phyloP scores from a whole-genome alignment of 2,329 filamentous ascomycete species.

The Didymella sp. region DNA sequence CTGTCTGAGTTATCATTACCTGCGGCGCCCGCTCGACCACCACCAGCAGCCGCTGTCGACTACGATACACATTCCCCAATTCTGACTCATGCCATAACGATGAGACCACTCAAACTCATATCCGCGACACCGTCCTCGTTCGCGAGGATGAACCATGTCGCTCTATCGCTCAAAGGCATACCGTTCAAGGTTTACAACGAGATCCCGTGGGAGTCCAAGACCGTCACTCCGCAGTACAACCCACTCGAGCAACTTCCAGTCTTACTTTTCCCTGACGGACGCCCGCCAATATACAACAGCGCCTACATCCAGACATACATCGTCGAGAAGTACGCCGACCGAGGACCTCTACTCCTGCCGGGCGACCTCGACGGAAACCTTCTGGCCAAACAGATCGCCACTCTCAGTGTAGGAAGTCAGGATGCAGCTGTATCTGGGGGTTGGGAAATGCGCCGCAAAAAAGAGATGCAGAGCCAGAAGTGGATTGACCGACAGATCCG shows the following conservation, averaged over 20 bases:
- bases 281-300: conserved; percentile 22
- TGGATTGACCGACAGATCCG: conserved; percentile 24
- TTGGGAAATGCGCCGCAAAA: conserved; percentile 19
- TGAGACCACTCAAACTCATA: conserved; percentile 24
- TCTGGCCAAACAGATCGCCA: conserved; percentile 23
- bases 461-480: conserved; percentile 12
- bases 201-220: conserved; percentile 53
- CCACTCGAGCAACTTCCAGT: conserved; percentile 52
- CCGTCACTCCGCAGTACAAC: conserved; percentile 50
- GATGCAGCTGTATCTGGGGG: conserved; percentile 22
- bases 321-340: conserved; percentile 22
- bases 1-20: too few relatives aligned
- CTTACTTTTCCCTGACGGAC: conserved; percentile 36
- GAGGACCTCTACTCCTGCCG: conserved; percentile 16
- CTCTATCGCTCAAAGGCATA: conserved; percentile 49
- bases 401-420: conserved; percentile 21
- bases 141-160: conserved; percentile 53
- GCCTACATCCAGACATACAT: conserved; percentile 30
- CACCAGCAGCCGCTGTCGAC: neutral
- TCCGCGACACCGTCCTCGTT: conserved; percentile 50
- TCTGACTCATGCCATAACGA: neutral
- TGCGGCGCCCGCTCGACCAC: too few relatives aligned
- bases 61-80: neutral
- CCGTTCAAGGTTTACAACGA: conserved; percentile 52
- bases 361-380: conserved; percentile 22